phyloP scores from a whole-genome alignment of 441 rosid species.

The Erysimum pusillum region DNA sequence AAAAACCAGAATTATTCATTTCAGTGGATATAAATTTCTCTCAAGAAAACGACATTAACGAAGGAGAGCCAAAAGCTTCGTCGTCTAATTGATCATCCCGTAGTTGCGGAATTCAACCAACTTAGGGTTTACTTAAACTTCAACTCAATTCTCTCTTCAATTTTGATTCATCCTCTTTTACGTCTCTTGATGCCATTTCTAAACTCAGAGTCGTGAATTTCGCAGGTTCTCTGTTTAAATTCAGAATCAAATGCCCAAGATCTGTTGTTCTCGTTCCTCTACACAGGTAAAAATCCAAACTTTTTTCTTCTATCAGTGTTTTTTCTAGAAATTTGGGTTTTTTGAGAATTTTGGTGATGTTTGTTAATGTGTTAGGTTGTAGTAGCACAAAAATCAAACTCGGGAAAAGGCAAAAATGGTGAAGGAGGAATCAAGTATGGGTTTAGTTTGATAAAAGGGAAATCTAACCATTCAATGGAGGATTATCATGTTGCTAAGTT shows the following conservation, averaged over 20 bases:
- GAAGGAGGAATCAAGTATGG: slow-evolving; percentile 74
- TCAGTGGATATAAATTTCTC: slow-evolving; percentile 10
- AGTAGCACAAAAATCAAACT: slow-evolving; percentile 3
- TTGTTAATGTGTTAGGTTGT: not conserved
- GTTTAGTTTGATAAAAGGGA: slow-evolving; percentile 74
- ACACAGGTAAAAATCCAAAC: slow-evolving; percentile 30
- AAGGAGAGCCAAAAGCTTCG: slow-evolving; percentile 28
- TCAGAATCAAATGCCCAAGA: slow-evolving; percentile 26
- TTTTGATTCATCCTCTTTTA: not conserved
- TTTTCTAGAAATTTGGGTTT: not conserved
- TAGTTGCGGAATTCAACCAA: slow-evolving; percentile 6
- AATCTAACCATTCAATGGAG: slow-evolving; percentile 86
- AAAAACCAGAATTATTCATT: not conserved
- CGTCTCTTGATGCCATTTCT: not conserved
- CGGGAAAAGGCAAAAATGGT: slow-evolving; percentile 74
- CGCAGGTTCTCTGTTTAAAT: not conserved
- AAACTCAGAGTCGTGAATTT: not conserved
- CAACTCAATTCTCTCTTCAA: slow-evolving; percentile 8
- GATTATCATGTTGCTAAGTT: slow-evolving; percentile 89
- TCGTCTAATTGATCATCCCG: slow-evolving; percentile 10
- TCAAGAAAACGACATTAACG: slow-evolving; percentile 36
- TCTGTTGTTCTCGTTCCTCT: slow-evolving; percentile 42
- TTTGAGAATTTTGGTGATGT: not conserved
- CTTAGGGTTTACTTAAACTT: slow-evolving; percentile 26
- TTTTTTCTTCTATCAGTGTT: not conserved